Conservation (phyloP, 2,329 filamentous ascomycete species). For the Cladophialophora yegresii region DNA sequence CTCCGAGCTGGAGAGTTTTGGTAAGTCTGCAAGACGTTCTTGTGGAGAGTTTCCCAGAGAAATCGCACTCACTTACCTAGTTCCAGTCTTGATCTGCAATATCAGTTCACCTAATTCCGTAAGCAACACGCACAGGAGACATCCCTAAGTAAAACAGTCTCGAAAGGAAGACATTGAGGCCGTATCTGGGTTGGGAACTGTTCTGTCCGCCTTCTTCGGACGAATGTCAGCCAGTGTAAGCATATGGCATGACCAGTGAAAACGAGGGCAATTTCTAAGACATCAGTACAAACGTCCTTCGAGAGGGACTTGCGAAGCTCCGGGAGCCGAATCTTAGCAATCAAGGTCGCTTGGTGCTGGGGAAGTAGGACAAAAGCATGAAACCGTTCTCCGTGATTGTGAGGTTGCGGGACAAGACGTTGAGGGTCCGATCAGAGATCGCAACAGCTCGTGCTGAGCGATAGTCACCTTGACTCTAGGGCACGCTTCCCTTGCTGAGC, state of each 20-base stretch:
- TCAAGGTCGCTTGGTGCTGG: not conserved
- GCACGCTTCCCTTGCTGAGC: not conserved
- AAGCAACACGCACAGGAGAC: not conserved
- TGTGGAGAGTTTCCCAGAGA: not conserved
- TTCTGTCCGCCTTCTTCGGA: not conserved
- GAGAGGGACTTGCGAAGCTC: not conserved
- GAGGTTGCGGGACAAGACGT: too few species aligned
- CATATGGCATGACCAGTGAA: not conserved
- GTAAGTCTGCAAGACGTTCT: not conserved
- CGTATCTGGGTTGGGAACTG: not conserved
- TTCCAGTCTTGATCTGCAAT: not conserved
- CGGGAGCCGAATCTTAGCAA: not conserved
- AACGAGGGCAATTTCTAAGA: not conserved
- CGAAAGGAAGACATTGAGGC: not conserved
- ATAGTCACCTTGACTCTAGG: not conserved
- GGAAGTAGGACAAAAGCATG: not conserved
- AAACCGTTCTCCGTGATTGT: not conserved
- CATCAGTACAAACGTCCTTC: not conserved
- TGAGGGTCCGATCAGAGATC: not conserved
- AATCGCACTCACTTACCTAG: not conserved
- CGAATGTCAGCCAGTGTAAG: constrained; percentile 3
- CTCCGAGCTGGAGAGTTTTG: not conserved
- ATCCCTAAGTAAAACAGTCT: not conserved
- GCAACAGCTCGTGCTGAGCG: not conserved
- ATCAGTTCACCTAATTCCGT: not conserved